Percentiles rank a stretch among this genome's conserved stretches.
These are phyloP conservation scores for Pichia sp. DNA, from an alignment of 1,139 yeast species.

Conservation along the genomic window DNA sequence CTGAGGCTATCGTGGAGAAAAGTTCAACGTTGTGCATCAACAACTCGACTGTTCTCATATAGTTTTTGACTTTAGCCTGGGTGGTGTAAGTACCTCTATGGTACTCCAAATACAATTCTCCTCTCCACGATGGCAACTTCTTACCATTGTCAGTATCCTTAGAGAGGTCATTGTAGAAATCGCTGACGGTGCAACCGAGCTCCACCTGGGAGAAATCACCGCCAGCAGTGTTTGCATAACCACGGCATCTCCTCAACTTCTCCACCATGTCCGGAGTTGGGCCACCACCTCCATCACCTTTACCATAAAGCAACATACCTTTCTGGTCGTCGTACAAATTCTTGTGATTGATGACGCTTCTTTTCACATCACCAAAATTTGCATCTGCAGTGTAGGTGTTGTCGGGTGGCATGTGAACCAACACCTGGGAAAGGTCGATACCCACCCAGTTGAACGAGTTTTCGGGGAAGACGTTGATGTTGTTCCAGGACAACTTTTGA, in stretches of 20 bases:
- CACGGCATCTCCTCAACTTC: conserved; percentile 85
- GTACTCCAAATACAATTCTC: conserved; percentile 90
- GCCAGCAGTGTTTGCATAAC: conserved; percentile 78
- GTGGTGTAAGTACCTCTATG: conserved; percentile 97
- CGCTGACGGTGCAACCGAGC: conserved; percentile 71
- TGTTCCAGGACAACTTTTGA: conserved; percentile 94
- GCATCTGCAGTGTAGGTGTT: conserved; percentile 93
- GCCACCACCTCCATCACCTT: conserved; percentile 99
- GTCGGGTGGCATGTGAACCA: conserved; percentile 97
- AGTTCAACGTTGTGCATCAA: conserved; percentile 82
- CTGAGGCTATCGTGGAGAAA: conserved; percentile 71
- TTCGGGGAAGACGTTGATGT: conserved; percentile 84
- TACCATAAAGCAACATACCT: conserved; percentile 79
- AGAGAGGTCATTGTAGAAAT: conserved; percentile 67
- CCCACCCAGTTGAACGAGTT: conserved; percentile 94
- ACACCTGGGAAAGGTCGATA: conserved; percentile 84
- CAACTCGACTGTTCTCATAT: conserved; percentile 74
- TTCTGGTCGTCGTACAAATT: conserved; percentile 75
- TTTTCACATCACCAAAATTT: conserved; percentile 82
- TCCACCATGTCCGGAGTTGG: conserved; percentile 93
- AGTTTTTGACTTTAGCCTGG: conserved; percentile 79
- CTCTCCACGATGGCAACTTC: conserved; percentile 79
- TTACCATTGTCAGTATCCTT: conserved; percentile 60
- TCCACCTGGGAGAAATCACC: conserved; percentile 73
- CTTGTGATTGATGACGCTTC: conserved; percentile 78